Evolutionary conservation across 441 rosid genomes (phyloP).

Genomic region (Gossypium davidsonii): DNA sequence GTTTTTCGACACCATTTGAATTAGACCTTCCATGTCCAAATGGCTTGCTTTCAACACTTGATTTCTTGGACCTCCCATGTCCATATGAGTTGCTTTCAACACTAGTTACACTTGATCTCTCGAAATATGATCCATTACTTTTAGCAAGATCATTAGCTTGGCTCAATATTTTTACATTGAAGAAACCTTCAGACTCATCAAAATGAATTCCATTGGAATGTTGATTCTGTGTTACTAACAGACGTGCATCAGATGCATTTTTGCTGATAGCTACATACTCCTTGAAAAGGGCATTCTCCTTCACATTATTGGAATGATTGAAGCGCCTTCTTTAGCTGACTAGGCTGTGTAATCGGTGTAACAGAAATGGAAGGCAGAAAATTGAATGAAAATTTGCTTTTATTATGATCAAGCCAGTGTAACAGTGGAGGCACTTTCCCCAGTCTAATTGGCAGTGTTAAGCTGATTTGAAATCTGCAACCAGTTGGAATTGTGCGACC

Average conservation of each 20-base stretch:
- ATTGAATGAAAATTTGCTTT: not conserved
- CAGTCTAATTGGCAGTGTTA: not conserved
- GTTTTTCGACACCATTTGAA: constrained; percentile 38
- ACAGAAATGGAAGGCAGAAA: not conserved
- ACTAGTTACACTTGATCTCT: not conserved
- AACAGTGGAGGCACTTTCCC: not conserved
- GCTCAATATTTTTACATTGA: not conserved
- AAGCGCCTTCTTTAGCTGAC: not conserved
- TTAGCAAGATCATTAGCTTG: not conserved
- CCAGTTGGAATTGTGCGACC: not conserved
- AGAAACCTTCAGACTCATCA: not conserved
- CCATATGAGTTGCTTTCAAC: not conserved
- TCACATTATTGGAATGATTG: not conserved
- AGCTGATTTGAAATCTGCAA: not conserved
- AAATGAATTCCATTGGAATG: not conserved
- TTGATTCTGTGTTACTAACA: not conserved
- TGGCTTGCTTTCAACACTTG: constrained; percentile 36
- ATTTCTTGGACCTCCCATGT: not conserved
- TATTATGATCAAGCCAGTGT: not conserved
- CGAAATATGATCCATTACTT: not conserved
- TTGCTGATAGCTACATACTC: not conserved
- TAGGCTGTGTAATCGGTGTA: not conserved
- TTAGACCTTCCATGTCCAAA: constrained; percentile 38
- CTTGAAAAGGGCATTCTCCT: not conserved
- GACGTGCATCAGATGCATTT: not conserved